These are phyloP conservation scores for Trametes maxima DNA, from an alignment of 768 basidiomycete genomes.

Conservation along the genomic window DNA sequence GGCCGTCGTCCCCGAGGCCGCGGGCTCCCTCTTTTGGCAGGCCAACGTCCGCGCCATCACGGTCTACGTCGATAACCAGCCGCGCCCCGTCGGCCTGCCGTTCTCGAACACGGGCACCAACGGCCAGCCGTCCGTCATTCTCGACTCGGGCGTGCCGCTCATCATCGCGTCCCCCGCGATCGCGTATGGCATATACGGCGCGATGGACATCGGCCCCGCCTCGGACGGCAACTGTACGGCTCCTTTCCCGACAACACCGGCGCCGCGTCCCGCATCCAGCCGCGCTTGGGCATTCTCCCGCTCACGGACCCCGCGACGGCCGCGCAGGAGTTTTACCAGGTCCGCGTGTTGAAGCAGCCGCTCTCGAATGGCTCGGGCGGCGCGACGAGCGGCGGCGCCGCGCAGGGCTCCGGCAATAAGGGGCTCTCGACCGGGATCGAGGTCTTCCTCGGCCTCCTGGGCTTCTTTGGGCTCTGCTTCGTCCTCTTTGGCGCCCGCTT, in stretches of 20 bases:
- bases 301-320: conserved; percentile 67
- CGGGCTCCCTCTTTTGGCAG: no score
- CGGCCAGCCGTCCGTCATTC: no score
- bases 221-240: conserved; percentile 58
- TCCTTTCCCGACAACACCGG: conserved; percentile 40
- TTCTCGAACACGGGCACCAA: no score
- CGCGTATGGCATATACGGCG: no score
- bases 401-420: conserved; percentile 32
- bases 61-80: no score
- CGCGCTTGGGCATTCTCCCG: conserved; percentile 61
- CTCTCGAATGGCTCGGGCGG: no score
- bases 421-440: conserved; percentile 61
- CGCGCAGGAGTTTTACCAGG: conserved; percentile 65
- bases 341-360: conserved; percentile 69
- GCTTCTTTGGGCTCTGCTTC: conserved; percentile 60
- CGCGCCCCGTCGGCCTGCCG: no score
- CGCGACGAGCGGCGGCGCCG: not conserved
- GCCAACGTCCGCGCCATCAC: no score
- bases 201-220: no score
- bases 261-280: conserved; percentile 32
- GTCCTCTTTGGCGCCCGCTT: conserved; percentile 58
- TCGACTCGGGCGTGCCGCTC: no score
- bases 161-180: no score
- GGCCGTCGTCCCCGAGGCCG: no score
- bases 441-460: conserved; percentile 59